Evolutionary conservation across 345 rosid genomes (phyloP).

Genomic region (Populus euphratica): DNA sequence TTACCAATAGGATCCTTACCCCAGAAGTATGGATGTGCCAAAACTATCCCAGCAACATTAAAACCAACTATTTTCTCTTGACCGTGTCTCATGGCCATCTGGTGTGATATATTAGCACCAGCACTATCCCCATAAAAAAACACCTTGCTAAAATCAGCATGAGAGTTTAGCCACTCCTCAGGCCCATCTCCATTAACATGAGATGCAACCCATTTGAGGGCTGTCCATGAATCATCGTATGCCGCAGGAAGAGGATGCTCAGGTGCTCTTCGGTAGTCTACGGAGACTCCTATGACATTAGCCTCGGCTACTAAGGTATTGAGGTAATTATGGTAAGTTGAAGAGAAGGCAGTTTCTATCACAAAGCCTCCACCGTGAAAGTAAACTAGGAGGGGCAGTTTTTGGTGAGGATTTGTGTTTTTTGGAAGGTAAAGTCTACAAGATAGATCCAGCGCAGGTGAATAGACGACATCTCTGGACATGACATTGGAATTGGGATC

Average conservation of each 20-base stretch:
- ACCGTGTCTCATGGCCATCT: background rate
- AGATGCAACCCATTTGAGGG: conserved; percentile 14
- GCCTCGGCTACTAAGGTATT: background rate
- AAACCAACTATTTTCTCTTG: background rate
- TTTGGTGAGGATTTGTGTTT: too few relatives aligned
- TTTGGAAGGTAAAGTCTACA: too few relatives aligned
- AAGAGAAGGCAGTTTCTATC: conserved; percentile 11
- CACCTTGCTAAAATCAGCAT: conserved; percentile 6
- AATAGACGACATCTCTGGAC: too few relatives aligned
- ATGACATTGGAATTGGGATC: too few relatives aligned
- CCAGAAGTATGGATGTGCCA: conserved; percentile 32
- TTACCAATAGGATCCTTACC: conserved; percentile 20
- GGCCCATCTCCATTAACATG: background rate
- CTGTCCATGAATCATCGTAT: conserved; percentile 14
- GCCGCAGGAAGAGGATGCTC: conserved; percentile 10
- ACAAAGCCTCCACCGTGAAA: conserved; percentile 10
- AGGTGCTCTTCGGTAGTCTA: conserved; percentile 10
- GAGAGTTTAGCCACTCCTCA: conserved; percentile 4
- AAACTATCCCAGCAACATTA: background rate
- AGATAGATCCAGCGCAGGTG: too few relatives aligned
- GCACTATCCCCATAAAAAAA: conserved; percentile 3
- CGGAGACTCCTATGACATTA: conserved; percentile 2
- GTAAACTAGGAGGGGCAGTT: conserved; percentile 13
- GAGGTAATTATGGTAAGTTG: conserved; percentile 2
- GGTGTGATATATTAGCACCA: conserved; percentile 1